Conservation (phyloP, 352 stramenopile species). For the Phytophthora agathidicida region DNA sequence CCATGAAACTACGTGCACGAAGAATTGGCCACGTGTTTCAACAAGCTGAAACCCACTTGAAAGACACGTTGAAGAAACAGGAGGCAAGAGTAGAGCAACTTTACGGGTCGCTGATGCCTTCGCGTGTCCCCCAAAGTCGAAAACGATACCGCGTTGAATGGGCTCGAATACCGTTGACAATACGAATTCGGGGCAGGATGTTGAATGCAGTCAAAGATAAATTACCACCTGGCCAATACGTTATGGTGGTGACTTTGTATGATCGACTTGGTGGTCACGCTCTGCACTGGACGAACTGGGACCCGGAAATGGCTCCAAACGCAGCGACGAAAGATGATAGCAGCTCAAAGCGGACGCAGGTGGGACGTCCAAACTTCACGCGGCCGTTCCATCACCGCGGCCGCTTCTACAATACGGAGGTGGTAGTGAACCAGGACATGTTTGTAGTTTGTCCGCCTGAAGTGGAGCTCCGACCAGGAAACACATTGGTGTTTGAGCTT, state of each 20-base stretch:
- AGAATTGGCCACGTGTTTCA: constrained; percentile 75
- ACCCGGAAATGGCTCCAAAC: constrained; percentile 38
- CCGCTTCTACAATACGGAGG: constrained; percentile 85
- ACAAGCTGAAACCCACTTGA: constrained; percentile 69
- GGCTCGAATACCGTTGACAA: constrained; percentile 70
- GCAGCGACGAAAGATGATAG: not conserved
- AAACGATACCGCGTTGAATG: constrained; percentile 78
- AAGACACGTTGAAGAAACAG: constrained; percentile 58
- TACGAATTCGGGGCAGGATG: constrained; percentile 69
- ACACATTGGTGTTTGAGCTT: constrained; percentile 62
- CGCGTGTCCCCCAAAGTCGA: constrained; percentile 40
- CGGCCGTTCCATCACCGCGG: constrained; percentile 78
- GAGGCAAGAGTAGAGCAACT: constrained; percentile 64
- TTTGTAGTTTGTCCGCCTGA: constrained; percentile 81
- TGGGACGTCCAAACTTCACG: constrained; percentile 61
- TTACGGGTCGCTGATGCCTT: constrained; percentile 60
- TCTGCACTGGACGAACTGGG: constrained; percentile 77
- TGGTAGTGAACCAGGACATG: constrained; percentile 80
- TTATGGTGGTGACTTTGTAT: constrained; percentile 85
- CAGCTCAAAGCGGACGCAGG: constrained; percentile 2
- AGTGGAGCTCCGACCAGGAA: constrained; percentile 58
- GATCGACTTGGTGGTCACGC: constrained; percentile 83
- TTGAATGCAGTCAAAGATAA: constrained; percentile 88
- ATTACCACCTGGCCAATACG: constrained; percentile 76
- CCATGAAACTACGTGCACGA: constrained; percentile 49